Conservation (phyloP, 805 yeast species). For the Lipomyces sp. region DNA sequence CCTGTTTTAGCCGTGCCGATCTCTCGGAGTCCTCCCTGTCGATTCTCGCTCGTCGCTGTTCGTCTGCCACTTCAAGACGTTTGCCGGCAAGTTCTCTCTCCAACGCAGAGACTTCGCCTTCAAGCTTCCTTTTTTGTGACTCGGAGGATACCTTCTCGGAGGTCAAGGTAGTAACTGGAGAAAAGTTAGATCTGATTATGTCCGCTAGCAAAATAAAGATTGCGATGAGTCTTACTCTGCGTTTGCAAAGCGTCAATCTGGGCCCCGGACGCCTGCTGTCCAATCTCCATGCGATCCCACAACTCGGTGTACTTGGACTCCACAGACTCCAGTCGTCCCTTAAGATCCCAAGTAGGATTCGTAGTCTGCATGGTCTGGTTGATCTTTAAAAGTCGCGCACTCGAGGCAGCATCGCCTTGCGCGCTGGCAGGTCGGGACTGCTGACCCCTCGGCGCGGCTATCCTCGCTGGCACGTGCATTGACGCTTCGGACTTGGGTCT, state of each 20-base stretch:
- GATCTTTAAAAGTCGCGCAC: too few relatives aligned
- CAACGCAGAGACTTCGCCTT: constrained; percentile 37
- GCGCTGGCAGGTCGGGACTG: too few relatives aligned
- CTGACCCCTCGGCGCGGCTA: too few relatives aligned
- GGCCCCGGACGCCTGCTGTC: background rate
- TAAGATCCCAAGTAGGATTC: constrained; percentile 17
- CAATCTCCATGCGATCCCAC: background rate
- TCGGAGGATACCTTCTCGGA: background rate
- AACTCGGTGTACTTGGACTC: constrained; percentile 16
- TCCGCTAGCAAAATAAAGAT: too few relatives aligned
- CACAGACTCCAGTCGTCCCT: constrained; percentile 22
- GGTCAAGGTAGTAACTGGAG: background rate
- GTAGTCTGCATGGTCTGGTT: background rate
- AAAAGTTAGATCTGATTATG: too few relatives aligned
- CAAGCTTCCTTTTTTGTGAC: constrained; percentile 31
- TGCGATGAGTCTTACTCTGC: constrained; percentile 7
- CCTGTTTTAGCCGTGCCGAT: background rate
- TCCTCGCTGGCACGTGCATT: too few relatives aligned
- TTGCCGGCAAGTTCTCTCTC: constrained; percentile 42
- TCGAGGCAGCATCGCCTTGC: too few relatives aligned
- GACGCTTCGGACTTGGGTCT: too few relatives aligned
- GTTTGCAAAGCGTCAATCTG: constrained; percentile 12
- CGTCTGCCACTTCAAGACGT: constrained; percentile 37
- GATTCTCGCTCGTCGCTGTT: constrained; percentile 34
- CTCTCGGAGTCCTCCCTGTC: constrained; percentile 31